These are phyloP conservation scores for Lecanicillium sp. DNA, from an alignment of 2,329 filamentous ascomycete species.

Conservation along the genomic window DNA sequence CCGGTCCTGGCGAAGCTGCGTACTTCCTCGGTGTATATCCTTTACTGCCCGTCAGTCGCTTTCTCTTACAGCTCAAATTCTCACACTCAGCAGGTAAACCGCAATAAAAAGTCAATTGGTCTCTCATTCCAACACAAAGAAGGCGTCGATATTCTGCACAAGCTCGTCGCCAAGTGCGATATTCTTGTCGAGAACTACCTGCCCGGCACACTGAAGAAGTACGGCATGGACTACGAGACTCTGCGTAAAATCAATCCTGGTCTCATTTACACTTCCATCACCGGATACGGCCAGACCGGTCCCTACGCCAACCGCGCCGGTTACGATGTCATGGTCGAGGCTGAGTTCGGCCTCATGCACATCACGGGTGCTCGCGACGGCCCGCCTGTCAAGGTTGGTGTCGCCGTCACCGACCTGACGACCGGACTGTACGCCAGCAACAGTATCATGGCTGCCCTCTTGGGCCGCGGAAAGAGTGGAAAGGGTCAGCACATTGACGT, in stretches of 20 bases:
- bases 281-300: conserved; percentile 92
- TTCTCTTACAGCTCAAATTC: conserved; percentile 7
- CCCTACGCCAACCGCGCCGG: conserved; percentile 83
- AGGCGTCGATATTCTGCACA: conserved; percentile 82
- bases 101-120: conserved; percentile 92
- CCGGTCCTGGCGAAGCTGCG: conserved; percentile 83
- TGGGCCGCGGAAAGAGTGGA: conserved; percentile 68
- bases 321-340: conserved; percentile 99
- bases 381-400: conserved; percentile 92
- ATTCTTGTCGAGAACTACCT: conserved; percentile 97
- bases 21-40: conserved; percentile 80
- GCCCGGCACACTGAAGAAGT: conserved; percentile 83
- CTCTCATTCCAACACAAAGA: conserved; percentile 83
- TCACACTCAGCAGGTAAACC: conserved; percentile 62
- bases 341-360: conserved; percentile 97
- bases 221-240: conserved; percentile 80
- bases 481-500: conserved; percentile 90
- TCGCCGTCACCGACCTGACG: conserved; percentile 92
- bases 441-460: conserved; percentile 85
- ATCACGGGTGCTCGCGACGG: conserved; percentile 87
- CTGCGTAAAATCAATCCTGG: conserved; percentile 74
- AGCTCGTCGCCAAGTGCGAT: conserved; percentile 77
- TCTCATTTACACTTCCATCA: conserved; percentile 93
- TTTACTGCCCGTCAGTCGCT: not conserved
- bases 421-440: conserved; percentile 95